Base-by-base conservation (phyloP, 176 grass and related monocot genomes). In the Musa beccarii region DNA sequence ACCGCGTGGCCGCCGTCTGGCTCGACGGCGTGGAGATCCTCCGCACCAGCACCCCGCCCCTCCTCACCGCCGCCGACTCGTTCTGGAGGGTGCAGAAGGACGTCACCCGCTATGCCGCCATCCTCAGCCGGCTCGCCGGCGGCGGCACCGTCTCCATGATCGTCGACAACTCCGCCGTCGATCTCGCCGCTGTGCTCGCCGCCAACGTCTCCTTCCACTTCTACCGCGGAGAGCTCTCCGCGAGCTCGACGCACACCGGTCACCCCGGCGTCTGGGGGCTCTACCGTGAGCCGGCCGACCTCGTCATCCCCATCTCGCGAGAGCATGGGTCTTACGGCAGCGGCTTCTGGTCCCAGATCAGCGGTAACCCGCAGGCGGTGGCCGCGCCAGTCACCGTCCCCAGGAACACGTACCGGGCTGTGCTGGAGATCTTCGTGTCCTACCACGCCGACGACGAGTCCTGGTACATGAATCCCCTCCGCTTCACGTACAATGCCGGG, bases 361-460 rank as follows among this genome's bases (percentile, higher is more conserved):
- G 51, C 43, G 57, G 56, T 57, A 26, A 63, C 25, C 50, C 74
- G 10, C 28, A 64, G 1, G 34, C 43, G 17, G n/a, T 28, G 0
- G n/a, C 56, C 2, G 28, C 74, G 15, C 2, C 17, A 8, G 16
- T 76, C 9, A 51, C 74, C 9, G 21, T 76, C 26, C 74, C 74
- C 2, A 29, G 57, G 15, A 76, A 76, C 55, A 76, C 74, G 6
- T 64, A 76, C 16, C 74, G 59, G 10, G 59, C 74, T 1, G 57
- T 76, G 15, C 25, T 76, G 6, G 74, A 76, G 74, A 76, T 76
- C 43, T 76, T 76, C 29, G 57, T 28, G 56, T 76, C 74, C 2
- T 76, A 76, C 74, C 74, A 76, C 43, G 74, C 54, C 74, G 74
- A 76, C 10, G 74, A 76, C 9, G 26, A 76, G 74, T 20, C 16